Base-by-base conservation (phyloP, 2,329 filamentous ascomycete species). In the Aspergillus quadrilineatus region DNA sequence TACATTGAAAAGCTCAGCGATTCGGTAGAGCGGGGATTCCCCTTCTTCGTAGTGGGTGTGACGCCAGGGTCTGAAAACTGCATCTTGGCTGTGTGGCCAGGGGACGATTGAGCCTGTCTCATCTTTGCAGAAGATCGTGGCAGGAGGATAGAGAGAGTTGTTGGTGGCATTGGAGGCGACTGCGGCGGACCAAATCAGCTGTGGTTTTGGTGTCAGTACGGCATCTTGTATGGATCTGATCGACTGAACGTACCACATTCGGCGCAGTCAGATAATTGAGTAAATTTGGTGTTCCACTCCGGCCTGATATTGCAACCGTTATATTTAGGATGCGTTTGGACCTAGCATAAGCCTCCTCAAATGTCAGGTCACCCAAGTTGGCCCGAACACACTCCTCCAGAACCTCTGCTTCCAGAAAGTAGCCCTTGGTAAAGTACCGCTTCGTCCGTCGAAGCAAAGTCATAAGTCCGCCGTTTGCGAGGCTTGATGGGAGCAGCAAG, bases 211-310 rank as follows among this genome's bases (percentile, higher is more conserved):
- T 29, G 15, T 47, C 6, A 47, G 29, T n/a, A 6, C 9, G 15
- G 26, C 3, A 12, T 14, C 28, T 7, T 34, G n/a, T 34, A 34
- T 17, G n/a, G 14, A 22, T 10, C n/a, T 44, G 22, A 22, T 4
- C 17, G 15, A 47, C 7, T 17, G 26, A 26, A 86, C 88, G 63
- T 82, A 92, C 89, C 66, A 97, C 92, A 68, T 97, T 93, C 3
- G 93, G 93, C 2, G 93, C 90, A 1, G 92, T 97, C 50, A 97
- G 81, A 69, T 97, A 94, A 73, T 97, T 97, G 34, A 97, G 82
- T 32, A 97, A 77, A 46, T 89, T 92, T 1, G 92, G 92, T 1
- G 93, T 85, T 34, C 90, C 90, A 12, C 85, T 86, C 59, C 87
- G 85, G 5, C 85, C 85, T 22, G 85, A 86, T 1, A 89, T 90